phyloP scores from a whole-genome alignment of 495 filamentous ascomycete species.

The Aspergillus panamensis region DNA sequence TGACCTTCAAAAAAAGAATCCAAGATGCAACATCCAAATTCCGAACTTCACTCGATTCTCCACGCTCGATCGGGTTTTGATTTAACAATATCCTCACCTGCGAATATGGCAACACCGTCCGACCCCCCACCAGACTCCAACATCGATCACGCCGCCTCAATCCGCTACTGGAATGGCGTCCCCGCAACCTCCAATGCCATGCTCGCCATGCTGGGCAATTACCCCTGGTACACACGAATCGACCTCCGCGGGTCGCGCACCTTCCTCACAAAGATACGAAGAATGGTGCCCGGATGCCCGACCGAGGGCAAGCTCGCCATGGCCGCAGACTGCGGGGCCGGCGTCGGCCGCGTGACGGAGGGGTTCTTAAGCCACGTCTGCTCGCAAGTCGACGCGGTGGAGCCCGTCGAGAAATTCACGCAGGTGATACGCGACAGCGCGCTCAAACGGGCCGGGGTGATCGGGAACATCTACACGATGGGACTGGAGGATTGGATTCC shows the following conservation, averaged over 20 bases:
- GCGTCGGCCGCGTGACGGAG: conserved; percentile 60
- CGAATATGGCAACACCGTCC: background rate
- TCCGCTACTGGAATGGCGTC: conserved; percentile 69
- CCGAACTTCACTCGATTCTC: background rate
- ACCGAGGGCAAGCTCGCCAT: conserved; percentile 29
- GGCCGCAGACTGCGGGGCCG: conserved; percentile 60
- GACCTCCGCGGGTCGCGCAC: conserved; percentile 73
- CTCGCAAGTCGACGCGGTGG: conserved; percentile 55
- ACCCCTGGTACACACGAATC: conserved; percentile 65
- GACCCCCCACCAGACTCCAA: conserved; percentile 27
- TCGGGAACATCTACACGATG: conserved; percentile 65
- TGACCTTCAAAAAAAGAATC: background rate
- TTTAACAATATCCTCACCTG: background rate
- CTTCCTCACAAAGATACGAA: conserved; percentile 74
- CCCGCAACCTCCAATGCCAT: conserved; percentile 71
- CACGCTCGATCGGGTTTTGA: background rate
- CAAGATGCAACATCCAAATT: background rate
- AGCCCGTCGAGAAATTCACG: conserved; percentile 55
- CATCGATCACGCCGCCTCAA: conserved; percentile 38
- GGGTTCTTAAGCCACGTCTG: conserved; percentile 53
- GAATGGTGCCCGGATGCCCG: conserved; percentile 26
- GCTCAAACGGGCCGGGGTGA: conserved; percentile 29
- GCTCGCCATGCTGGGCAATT: conserved; percentile 86
- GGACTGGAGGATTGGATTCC: conserved; percentile 76
- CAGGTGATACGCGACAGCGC: conserved; percentile 29